These are phyloP conservation scores for Colletotrichum sp. DNA, from an alignment of 2,329 filamentous ascomycete genomes.

Conservation along the genomic window DNA sequence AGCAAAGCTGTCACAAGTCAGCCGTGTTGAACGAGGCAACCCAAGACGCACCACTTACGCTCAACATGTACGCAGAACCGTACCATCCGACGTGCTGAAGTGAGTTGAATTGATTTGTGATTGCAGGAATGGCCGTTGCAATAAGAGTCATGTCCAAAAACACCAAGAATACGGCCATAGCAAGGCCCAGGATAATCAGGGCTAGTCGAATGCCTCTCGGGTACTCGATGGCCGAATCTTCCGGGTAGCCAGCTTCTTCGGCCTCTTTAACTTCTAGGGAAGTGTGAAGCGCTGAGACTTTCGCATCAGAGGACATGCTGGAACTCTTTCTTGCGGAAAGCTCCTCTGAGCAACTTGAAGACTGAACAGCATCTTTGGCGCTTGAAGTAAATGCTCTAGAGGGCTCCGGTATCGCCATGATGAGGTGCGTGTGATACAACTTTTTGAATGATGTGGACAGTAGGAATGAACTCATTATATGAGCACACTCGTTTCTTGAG, in stretches of 20 bases:
- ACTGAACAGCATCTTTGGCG: not conserved
- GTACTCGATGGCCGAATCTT: not conserved
- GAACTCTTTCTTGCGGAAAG: not conserved
- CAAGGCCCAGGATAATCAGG: constrained; percentile 53
- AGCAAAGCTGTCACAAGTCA: not conserved
- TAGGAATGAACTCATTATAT: not conserved
- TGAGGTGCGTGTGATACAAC: not conserved
- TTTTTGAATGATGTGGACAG: not conserved
- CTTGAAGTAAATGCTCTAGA: not conserved
- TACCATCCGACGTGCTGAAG: constrained; percentile 63
- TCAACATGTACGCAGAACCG: constrained; percentile 49
- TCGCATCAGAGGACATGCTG: not conserved
- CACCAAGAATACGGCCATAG: constrained; percentile 58
- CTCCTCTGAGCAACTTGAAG: not conserved
- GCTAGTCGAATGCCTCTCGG: constrained; percentile 41
- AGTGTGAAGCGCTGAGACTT: not conserved
- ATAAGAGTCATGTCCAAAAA: constrained; percentile 25
- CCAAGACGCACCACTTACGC: constrained; percentile 31
- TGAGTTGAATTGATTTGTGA: constrained; percentile 55
- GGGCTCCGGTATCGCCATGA: not conserved
- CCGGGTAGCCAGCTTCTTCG: not conserved
- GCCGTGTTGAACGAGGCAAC: not conserved
- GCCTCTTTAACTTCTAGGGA: not conserved
- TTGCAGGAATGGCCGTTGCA: constrained; percentile 48
- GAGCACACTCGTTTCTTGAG: not conserved